Conservation (phyloP, 352 stramenopile species). For the Blastocystis sp. region DNA sequence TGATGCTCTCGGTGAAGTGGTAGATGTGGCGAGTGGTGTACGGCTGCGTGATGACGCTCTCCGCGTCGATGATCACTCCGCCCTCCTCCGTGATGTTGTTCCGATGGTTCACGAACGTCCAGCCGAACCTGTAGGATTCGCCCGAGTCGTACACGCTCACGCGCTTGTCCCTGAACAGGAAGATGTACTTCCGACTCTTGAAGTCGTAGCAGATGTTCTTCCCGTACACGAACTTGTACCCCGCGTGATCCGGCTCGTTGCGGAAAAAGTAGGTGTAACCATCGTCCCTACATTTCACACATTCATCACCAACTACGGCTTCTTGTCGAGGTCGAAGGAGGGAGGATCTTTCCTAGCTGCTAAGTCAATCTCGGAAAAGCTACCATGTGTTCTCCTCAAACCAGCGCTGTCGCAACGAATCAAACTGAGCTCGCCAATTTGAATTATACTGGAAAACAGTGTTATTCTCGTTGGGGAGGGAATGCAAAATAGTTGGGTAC, state of each 20-base stretch:
- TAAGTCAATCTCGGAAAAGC: not conserved
- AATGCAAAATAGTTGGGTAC: no score
- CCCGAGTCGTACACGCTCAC: no score
- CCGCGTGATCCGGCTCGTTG: not conserved
- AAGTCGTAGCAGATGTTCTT: slow-evolving; percentile 48
- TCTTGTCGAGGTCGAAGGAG: not conserved
- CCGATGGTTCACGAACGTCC: not conserved
- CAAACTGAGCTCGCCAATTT: not conserved
- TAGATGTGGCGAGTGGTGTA: slow-evolving; percentile 36
- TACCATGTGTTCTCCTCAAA: not conserved
- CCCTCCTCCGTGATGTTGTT: not conserved
- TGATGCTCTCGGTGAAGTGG: slow-evolving; percentile 16
- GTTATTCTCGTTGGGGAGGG: not conserved
- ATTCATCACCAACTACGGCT: not conserved
- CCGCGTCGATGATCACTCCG: not conserved
- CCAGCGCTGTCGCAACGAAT: not conserved
- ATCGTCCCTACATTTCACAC: not conserved
- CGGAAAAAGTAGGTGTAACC: not conserved
- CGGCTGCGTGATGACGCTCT: slow-evolving; percentile 5
- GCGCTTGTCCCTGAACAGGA: not conserved
- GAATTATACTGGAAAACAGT: slow-evolving; percentile 13
- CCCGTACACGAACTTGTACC: not conserved
- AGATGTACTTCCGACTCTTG: not conserved
- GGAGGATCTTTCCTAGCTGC: not conserved
- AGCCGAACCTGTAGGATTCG: not conserved